phyloP scores from a whole-genome alignment of 352 stramenopile genomes.

The Elongisporangium anandrum region DNA sequence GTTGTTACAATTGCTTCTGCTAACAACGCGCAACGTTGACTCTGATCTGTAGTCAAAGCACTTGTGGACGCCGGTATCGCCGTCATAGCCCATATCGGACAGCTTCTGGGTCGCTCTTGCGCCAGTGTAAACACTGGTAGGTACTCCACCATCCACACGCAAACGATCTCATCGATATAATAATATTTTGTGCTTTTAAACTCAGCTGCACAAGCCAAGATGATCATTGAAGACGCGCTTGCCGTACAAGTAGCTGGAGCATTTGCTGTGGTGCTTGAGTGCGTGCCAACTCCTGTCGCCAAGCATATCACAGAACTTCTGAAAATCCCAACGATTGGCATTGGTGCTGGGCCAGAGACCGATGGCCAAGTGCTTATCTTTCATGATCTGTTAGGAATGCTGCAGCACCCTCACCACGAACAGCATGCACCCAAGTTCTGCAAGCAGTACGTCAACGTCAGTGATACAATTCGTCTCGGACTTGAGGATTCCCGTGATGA shows the following conservation, averaged over 20 bases:
- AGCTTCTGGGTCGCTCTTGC: slow-evolving; percentile 96
- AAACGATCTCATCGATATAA: no score
- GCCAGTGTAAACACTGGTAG: slow-evolving; percentile 93
- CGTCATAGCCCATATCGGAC: slow-evolving; percentile 97
- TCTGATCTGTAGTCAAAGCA: slow-evolving; percentile 33
- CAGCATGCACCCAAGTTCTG: no score
- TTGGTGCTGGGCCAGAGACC: slow-evolving; percentile 92
- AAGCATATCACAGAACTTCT: slow-evolving; percentile 93
- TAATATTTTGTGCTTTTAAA: no score
- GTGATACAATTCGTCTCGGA: slow-evolving; percentile 90
- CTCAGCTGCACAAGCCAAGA: slow-evolving; percentile 71
- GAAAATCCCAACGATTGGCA: slow-evolving; percentile 98
- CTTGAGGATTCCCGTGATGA: slow-evolving; percentile 96
- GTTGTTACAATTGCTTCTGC: no score
- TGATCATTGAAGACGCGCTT: slow-evolving; percentile 96
- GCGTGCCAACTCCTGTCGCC: slow-evolving; percentile 85
- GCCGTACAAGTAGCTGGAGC: slow-evolving; percentile 93
- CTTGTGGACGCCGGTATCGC: slow-evolving; percentile 89
- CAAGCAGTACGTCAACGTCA: slow-evolving; percentile 96
- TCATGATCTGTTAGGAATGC: slow-evolving; percentile 98
- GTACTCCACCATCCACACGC: background rate
- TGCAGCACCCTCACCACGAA: slow-evolving; percentile 97
- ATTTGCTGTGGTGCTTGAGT: slow-evolving; percentile 92
- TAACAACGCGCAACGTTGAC: slow-evolving; percentile 7
- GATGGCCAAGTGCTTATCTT: slow-evolving; percentile 97